Evolutionary conservation across 768 basidiomycete genomes (phyloP).

Genomic region (Pisolithus microcarpus): DNA sequence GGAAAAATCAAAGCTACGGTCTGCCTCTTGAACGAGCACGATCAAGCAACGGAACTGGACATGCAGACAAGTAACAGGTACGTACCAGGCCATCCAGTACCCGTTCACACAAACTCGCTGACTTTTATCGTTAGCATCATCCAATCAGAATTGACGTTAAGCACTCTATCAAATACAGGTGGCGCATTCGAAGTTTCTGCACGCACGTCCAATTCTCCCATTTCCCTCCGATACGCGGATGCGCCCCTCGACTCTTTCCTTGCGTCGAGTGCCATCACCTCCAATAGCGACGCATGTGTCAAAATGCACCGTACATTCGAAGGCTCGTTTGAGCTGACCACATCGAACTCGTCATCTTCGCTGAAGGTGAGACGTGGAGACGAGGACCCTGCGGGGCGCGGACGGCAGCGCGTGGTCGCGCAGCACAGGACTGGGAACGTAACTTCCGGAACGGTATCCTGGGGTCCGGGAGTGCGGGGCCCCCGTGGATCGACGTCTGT

Average conservation of each 20-base stretch:
- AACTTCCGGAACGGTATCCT: constrained; percentile 13
- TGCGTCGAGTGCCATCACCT: constrained; percentile 24
- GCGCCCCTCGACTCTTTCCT: constrained; percentile 28
- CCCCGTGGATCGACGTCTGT: constrained; percentile 5
- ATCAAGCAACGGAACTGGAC: constrained; percentile 2
- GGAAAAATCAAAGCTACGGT: constrained; percentile 24
- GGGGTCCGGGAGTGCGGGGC: constrained; percentile 3
- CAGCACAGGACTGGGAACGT: neutral
- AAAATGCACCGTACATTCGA: constrained; percentile 33
- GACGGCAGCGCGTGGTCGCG: constrained; percentile 21
- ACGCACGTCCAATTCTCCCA: constrained; percentile 27
- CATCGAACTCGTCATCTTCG: constrained; percentile 14
- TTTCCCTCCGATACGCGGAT: constrained; percentile 23
- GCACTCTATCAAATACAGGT: constrained; percentile 16
- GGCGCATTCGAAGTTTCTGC: constrained; percentile 28
- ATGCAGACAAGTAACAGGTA: constrained; percentile 20
- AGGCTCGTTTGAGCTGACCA: constrained; percentile 29
- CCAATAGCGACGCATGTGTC: constrained; percentile 25
- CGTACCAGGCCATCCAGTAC: neutral
- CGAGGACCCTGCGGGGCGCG: constrained; percentile 26
- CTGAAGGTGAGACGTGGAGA: constrained; percentile 4
- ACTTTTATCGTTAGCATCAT: constrained; percentile 10
- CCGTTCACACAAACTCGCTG: neutral
- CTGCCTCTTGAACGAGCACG: constrained; percentile 12
- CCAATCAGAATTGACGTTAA: constrained; percentile 20